Conservation (phyloP, 1,139 yeast species). For the Kodamaea suecica region DNA sequence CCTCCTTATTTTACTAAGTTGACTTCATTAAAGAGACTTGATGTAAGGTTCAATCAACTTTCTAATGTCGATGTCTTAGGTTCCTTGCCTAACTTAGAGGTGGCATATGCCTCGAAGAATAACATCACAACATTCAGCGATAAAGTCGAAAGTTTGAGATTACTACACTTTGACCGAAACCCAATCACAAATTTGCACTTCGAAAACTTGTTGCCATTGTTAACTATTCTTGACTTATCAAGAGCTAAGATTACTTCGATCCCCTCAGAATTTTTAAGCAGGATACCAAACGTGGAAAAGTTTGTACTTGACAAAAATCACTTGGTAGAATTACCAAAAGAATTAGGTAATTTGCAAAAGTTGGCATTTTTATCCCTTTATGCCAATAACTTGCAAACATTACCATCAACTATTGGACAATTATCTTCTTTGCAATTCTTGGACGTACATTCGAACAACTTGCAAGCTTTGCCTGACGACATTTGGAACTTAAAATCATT, state of each 20-base stretch:
- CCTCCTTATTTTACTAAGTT: constrained; percentile 56
- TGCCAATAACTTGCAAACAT: constrained; percentile 67
- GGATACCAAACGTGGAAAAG: constrained; percentile 67
- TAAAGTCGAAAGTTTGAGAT: constrained; percentile 54
- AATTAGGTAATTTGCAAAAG: constrained; percentile 56
- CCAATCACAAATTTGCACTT: constrained; percentile 78
- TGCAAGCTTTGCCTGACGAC: constrained; percentile 65
- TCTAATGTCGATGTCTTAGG: constrained; percentile 63
- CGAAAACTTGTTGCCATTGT: constrained; percentile 51
- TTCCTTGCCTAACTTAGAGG: constrained; percentile 64
- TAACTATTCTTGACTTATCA: constrained; percentile 73
- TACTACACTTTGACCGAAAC: constrained; percentile 53
- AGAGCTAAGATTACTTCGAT: constrained; percentile 80
- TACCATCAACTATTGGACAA: constrained; percentile 69
- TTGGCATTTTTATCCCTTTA: constrained; percentile 67
- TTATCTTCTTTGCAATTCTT: constrained; percentile 61
- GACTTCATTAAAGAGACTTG: constrained; percentile 64
- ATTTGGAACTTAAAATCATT: constrained; percentile 64
- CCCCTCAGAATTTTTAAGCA: constrained; percentile 60
- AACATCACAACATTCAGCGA: constrained; percentile 69
- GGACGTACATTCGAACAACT: constrained; percentile 84
- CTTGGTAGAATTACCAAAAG: constrained; percentile 70
- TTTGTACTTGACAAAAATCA: constrained; percentile 80
- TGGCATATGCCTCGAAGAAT: constrained; percentile 74
- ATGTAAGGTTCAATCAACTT: constrained; percentile 72